phyloP scores from a whole-genome alignment of 768 basidiomycete genomes.

The Nidularia pulvinata region DNA sequence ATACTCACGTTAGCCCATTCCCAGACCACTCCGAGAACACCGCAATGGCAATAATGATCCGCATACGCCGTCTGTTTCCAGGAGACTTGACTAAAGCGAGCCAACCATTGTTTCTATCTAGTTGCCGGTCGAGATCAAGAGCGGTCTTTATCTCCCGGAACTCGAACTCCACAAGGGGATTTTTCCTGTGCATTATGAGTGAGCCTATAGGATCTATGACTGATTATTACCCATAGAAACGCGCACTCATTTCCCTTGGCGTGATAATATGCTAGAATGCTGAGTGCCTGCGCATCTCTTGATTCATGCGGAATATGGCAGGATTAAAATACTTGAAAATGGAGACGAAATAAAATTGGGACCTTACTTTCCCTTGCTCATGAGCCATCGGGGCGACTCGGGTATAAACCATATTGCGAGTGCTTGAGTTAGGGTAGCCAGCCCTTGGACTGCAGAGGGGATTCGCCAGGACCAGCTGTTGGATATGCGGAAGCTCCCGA shows the following conservation, averaged over 20 bases:
- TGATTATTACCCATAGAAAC: background rate
- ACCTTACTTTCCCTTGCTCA: background rate
- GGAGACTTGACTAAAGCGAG: slow-evolving; percentile 38
- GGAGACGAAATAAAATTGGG: no score
- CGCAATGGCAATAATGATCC: slow-evolving; percentile 56
- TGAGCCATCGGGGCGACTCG: slow-evolving; percentile 36
- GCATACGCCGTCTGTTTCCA: slow-evolving; percentile 54
- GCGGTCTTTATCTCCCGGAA: slow-evolving; percentile 67
- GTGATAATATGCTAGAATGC: slow-evolving; percentile 55
- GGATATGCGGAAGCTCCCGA: slow-evolving; percentile 18
- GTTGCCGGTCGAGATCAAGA: slow-evolving; percentile 38
- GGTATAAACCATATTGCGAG: slow-evolving; percentile 27
- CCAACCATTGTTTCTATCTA: slow-evolving; percentile 42
- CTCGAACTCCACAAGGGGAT: slow-evolving; percentile 60
- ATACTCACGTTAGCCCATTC: slow-evolving; percentile 42
- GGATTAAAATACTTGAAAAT: no score
- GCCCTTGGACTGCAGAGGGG: slow-evolving; percentile 24
- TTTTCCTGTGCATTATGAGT: slow-evolving; percentile 41
- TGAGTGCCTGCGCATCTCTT: slow-evolving; percentile 45
- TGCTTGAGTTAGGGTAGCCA: slow-evolving; percentile 23
- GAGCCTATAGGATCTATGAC: background rate
- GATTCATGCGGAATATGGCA: no score
- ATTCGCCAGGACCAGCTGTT: slow-evolving; percentile 31
- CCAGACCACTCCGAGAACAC: slow-evolving; percentile 64
- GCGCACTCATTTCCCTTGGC: slow-evolving; percentile 42